A percentile compares a stretch with the other conserved stretches of the same genome.
These are phyloP conservation scores for Calophaca sinica DNA, from an alignment of 306 rosid species.

Conservation along the genomic window DNA sequence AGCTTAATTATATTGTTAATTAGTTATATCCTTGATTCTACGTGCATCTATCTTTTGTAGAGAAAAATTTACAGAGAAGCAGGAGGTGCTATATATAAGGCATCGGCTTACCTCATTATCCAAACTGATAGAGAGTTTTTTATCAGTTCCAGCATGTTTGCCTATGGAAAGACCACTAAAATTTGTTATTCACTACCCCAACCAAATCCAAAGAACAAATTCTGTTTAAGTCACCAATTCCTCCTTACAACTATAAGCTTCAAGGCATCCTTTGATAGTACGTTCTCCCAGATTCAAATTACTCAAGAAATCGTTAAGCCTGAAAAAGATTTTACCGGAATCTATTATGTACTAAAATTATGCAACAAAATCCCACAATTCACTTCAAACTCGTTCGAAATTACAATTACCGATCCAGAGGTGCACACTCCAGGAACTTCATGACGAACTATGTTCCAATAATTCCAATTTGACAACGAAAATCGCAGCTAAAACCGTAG, in stretches of 20 bases:
- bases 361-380: constrained; percentile 11
- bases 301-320: constrained; percentile 76
- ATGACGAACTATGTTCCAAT: constrained; percentile 45
- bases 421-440: constrained; percentile 90
- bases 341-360: background rate
- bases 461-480: constrained; percentile 7
- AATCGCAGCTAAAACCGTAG: constrained; percentile 33
- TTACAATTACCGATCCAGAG: constrained; percentile 76
- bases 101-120: constrained; percentile 75
- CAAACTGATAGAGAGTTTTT: constrained; percentile 90
- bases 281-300: constrained; percentile 90
- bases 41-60: background rate
- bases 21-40: background rate
- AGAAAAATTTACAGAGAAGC: background rate
- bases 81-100: background rate
- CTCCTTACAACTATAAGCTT: constrained; percentile 95
- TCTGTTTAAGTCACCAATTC: background rate
- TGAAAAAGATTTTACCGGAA: constrained; percentile 37
- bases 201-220: constrained; percentile 15
- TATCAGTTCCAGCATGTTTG: constrained; percentile 92
- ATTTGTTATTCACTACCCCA: constrained; percentile 32
- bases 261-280: constrained; percentile 85
- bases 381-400: constrained; percentile 27
- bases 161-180: constrained; percentile 53
- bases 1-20: background rate